Percentiles rank a stretch among this genome's conserved stretches.
Evolutionary conservation across 345 rosid species (phyloP).

Genomic region (Eucalyptus globulus): DNA sequence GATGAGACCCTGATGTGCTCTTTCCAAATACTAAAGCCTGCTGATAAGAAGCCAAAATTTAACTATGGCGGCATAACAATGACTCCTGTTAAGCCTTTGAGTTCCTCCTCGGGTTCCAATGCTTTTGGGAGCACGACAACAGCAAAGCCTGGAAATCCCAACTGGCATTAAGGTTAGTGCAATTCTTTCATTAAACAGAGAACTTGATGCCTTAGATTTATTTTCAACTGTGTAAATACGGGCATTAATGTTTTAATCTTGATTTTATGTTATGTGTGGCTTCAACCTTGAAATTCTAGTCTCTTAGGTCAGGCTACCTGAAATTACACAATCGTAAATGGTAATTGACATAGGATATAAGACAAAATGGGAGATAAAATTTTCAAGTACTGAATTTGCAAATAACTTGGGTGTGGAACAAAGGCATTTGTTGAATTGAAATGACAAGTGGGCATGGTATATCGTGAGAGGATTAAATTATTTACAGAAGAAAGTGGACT

Average conservation of each 20-base stretch:
- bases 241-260: background rate
- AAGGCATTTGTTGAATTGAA: background rate
- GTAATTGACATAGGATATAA: background rate
- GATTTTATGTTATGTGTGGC: background rate
- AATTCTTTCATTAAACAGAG: background rate
- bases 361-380: background rate
- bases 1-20: slow-evolving; percentile 71
- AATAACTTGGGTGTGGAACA: background rate
- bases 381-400: background rate
- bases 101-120: slow-evolving; percentile 17
- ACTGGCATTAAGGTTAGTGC: slow-evolving; percentile 42
- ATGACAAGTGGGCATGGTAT: background rate
- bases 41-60: slow-evolving; percentile 32
- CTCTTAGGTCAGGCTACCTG: background rate
- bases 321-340: background rate
- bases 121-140: slow-evolving; percentile 26
- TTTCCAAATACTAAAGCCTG: slow-evolving; percentile 77
- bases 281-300: background rate
- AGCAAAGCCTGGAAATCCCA: slow-evolving; percentile 25
- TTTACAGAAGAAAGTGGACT: background rate
- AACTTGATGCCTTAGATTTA: background rate
- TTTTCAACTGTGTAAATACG: background rate
- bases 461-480: background rate
- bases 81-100: slow-evolving; percentile 24
- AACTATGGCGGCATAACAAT: slow-evolving; percentile 22